Conservation (phyloP, 169 alveolate genomes). For the Babesia caballi region DNA sequence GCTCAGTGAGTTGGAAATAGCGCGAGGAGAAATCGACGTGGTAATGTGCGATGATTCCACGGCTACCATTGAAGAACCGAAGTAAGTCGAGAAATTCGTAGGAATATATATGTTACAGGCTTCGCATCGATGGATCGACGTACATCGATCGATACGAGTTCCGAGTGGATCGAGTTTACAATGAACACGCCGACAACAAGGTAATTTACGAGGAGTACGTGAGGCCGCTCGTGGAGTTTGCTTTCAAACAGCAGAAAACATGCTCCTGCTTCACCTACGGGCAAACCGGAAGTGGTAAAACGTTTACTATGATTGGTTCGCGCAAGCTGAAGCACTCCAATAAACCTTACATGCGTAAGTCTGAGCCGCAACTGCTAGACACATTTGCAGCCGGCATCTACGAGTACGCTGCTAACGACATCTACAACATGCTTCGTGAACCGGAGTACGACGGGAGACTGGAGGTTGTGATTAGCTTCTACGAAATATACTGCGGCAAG, state of each 20-base stretch:
- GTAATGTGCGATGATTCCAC: constrained; percentile 78
- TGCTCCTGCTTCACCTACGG: constrained; percentile 97
- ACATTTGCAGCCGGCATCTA: constrained; percentile 87
- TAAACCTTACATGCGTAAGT: constrained; percentile 49
- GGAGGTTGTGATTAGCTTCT: constrained; percentile 90
- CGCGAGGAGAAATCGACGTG: constrained; percentile 88
- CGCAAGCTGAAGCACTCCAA: constrained; percentile 52
- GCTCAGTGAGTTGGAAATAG: constrained; percentile 85
- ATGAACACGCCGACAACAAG: constrained; percentile 82
- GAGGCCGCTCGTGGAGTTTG: constrained; percentile 90
- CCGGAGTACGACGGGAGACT: constrained; percentile 64
- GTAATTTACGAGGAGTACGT: constrained; percentile 84
- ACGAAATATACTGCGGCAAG: constrained; percentile 98
- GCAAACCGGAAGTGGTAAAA: constrained; percentile 96
- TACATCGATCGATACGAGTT: constrained; percentile 89
- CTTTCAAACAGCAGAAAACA: constrained; percentile 88
- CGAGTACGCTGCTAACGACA: constrained; percentile 90
- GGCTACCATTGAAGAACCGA: constrained; percentile 68
- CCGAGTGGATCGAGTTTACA: constrained; percentile 88
- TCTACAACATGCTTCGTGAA: constrained; percentile 80
- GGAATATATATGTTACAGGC: constrained; percentile 42
- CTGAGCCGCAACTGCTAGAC: background rate
- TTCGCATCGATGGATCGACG: constrained; percentile 85
- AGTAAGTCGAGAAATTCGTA: constrained; percentile 18
- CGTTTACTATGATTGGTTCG: constrained; percentile 96